Conservation (phyloP, 257 asterid species). For the Jasminum sambac region DNA sequence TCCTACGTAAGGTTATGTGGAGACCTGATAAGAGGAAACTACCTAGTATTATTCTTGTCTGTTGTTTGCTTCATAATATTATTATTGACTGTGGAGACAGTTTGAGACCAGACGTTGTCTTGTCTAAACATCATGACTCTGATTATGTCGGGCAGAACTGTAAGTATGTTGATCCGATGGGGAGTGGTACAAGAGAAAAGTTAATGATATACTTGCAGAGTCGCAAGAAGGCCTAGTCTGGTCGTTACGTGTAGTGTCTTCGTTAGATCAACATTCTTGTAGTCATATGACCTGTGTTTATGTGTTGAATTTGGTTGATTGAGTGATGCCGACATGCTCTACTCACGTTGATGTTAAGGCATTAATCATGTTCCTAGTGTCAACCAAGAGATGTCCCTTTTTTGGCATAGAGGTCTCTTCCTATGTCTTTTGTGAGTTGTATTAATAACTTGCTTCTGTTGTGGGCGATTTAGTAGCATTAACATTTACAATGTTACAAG, state of each 20-base stretch:
- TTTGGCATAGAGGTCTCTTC: too few relatives aligned
- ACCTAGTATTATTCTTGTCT: conserved; percentile 83
- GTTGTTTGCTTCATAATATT: conserved; percentile 90
- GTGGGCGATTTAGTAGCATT: not conserved
- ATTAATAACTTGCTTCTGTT: too few relatives aligned
- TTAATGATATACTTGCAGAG: conserved; percentile 43
- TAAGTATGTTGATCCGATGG: conserved; percentile 53
- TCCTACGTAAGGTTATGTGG: conserved; percentile 97
- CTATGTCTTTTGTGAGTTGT: too few relatives aligned
- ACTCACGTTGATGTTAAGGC: too few relatives aligned
- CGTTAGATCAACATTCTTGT: not conserved
- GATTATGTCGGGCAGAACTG: conserved; percentile 37
- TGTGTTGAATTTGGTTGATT: not conserved
- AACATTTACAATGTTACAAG: conserved; percentile 4
- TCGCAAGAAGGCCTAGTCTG: conserved; percentile 21
- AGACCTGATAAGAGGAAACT: conserved; percentile 87
- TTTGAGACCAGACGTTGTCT: conserved; percentile 54
- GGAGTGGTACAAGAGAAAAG: conserved; percentile 52
- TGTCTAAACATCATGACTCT: conserved; percentile 65
- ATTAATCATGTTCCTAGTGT: too few relatives aligned
- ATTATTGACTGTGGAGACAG: conserved; percentile 81
- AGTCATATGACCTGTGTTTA: not conserved
- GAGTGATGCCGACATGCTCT: too few relatives aligned
- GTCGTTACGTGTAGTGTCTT: conserved; percentile 12
- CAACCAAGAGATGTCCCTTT: too few relatives aligned